Conservation (phyloP, 768 basidiomycete species). For the Mycena albidolilacea region DNA sequence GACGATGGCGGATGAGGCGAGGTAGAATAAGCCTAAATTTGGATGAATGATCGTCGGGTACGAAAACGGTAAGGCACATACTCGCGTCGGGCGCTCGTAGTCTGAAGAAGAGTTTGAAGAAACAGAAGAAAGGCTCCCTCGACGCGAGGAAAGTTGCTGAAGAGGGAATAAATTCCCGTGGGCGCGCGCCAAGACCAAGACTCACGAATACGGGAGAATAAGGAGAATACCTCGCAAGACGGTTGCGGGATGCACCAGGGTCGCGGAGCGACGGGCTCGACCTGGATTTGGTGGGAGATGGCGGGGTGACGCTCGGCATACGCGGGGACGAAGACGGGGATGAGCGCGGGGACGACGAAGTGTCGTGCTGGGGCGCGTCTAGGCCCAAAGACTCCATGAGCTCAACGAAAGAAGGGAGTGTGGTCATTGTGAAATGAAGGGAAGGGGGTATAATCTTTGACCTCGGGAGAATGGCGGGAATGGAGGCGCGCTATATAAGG, state of each 20-base stretch:
- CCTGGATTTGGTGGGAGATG: slow-evolving; percentile 57
- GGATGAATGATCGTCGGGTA: slow-evolving; percentile 22
- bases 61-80: slow-evolving; percentile 38
- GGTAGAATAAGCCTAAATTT: slow-evolving; percentile 52
- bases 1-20: slow-evolving; percentile 59
- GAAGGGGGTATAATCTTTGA: slow-evolving; percentile 51
- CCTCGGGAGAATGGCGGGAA: slow-evolving; percentile 32
- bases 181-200: slow-evolving; percentile 28
- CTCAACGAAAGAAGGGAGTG: slow-evolving; percentile 90
- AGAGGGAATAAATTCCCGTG: slow-evolving; percentile 23
- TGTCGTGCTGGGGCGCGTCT: slow-evolving; percentile 59
- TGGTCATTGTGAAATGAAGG: slow-evolving; percentile 64
- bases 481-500: slow-evolving; percentile 50
- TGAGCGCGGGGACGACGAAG: slow-evolving; percentile 62
- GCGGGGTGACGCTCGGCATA: slow-evolving; percentile 51
- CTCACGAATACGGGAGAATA: slow-evolving; percentile 61
- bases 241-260: slow-evolving; percentile 51
- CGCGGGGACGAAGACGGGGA: slow-evolving; percentile 58
- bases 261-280: slow-evolving; percentile 64
- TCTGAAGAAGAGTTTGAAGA: slow-evolving; percentile 54
- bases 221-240: slow-evolving; percentile 63
- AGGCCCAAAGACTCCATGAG: slow-evolving; percentile 89
- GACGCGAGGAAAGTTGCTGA: slow-evolving; percentile 57
- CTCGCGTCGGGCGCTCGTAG: slow-evolving; percentile 56
- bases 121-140: slow-evolving; percentile 64